Evolutionary conservation across 2,329 filamentous ascomycete genomes (phyloP).

Genomic region (Fusarium caatingaense): DNA sequence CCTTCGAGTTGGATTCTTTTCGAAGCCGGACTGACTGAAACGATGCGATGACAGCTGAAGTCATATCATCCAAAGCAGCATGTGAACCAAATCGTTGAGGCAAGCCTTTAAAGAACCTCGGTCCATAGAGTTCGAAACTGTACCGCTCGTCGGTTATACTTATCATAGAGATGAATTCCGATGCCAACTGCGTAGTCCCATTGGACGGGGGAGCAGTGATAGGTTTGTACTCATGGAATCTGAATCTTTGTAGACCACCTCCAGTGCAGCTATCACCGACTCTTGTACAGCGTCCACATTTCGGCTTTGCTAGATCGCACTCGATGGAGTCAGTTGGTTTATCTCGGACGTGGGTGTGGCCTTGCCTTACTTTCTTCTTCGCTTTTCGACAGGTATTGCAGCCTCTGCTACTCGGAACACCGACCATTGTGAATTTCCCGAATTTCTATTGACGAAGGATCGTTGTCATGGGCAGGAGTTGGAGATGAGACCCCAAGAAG

Average conservation of each 20-base stretch:
- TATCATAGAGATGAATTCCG: constrained; percentile 16
- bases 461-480: background rate
- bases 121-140: constrained; percentile 10
- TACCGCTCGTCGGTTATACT: constrained; percentile 18
- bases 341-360: fast-evolving
- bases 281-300: constrained; percentile 16
- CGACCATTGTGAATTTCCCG: constrained; percentile 8
- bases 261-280: background rate
- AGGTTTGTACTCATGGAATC: constrained; percentile 19
- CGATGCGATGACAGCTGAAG: constrained; percentile 4
- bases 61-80: constrained; percentile 8
- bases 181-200: background rate
- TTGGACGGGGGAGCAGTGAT: background rate
- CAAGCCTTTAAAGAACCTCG: constrained; percentile 10
- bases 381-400: constrained; percentile 20
- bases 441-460: background rate
- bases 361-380: constrained; percentile 21
- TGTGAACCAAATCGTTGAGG: constrained; percentile 14
- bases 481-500: background rate
- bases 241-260: constrained; percentile 9
- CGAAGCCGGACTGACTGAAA: constrained; percentile 14
- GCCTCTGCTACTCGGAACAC: constrained; percentile 21
- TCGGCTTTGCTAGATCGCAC: constrained; percentile 26
- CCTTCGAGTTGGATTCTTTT: background rate
- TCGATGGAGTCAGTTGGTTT: background rate